A percentile compares a stretch with the other conserved stretches of the same genome.
Conservation (phyloP, 2,329 filamentous ascomycete genomes). For the Tolypocladium tropicale region DNA sequence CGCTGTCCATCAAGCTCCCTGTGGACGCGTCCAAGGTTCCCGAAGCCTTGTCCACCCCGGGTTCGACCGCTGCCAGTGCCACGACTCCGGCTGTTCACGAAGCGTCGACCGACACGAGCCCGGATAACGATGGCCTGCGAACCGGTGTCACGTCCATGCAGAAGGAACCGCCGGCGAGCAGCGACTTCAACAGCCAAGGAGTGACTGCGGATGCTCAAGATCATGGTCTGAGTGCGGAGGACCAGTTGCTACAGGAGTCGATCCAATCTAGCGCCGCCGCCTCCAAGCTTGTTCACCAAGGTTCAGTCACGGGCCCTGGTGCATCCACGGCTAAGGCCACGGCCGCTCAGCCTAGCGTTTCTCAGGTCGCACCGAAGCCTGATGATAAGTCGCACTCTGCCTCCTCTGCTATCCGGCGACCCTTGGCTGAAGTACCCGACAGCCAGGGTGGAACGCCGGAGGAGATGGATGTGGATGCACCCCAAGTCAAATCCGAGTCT, state of each 20-base stretch:
- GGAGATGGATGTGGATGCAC: conserved; percentile 23
- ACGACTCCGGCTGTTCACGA: conserved; percentile 61
- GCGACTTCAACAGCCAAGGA: neutral
- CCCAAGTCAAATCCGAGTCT: conserved; percentile 10
- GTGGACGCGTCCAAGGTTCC: conserved; percentile 24
- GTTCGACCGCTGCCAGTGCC: conserved; percentile 63
- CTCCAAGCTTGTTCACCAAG: conserved; percentile 5
- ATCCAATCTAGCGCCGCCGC: conserved; percentile 18
- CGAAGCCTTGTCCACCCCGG: conserved; percentile 43
- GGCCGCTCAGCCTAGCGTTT: too few relatives aligned
- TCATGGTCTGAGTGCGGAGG: conserved; percentile 24
- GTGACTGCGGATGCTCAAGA: conserved; percentile 1
- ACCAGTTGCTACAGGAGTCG: conserved; percentile 34
- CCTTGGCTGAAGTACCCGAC: conserved; percentile 19
- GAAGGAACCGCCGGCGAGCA: conserved; percentile 27
- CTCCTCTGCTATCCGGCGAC: neutral
- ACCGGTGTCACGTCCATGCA: conserved; percentile 39
- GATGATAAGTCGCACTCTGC: neutral
- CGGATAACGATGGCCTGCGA: conserved; percentile 55
- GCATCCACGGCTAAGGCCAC: conserved; percentile 1
- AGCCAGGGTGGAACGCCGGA: conserved; percentile 22
- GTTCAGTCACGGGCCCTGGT: neutral
- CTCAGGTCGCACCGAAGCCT: neutral
- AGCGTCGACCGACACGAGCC: conserved; percentile 63
- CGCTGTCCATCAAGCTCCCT: conserved; percentile 21